Percentiles rank a stretch among this genome's conserved stretches.
phyloP scores from a whole-genome alignment of 805 yeast genomes.

The Pichia membranifaciens region DNA sequence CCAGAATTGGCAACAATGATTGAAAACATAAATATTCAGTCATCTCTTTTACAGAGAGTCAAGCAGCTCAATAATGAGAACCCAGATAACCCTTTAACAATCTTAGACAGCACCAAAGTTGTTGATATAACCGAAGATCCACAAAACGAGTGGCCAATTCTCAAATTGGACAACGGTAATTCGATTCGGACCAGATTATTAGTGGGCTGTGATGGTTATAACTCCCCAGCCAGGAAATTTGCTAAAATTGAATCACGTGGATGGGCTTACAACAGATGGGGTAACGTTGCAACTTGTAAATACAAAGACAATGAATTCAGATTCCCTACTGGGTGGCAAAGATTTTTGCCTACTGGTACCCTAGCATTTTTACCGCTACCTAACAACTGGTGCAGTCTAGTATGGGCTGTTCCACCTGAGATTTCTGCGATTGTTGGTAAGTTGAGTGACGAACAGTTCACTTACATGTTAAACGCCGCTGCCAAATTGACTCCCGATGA shows the following conservation, averaged over 20 bases:
- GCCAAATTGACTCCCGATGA: conserved; percentile 75
- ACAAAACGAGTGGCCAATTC: conserved; percentile 65
- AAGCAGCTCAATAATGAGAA: conserved; percentile 33
- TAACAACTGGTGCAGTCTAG: conserved; percentile 79
- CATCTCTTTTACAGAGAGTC: conserved; percentile 55
- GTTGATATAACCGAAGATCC: conserved; percentile 41
- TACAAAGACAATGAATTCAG: conserved; percentile 67
- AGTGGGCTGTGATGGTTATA: conserved; percentile 94
- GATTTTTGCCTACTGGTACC: conserved; percentile 89
- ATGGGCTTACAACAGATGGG: conserved; percentile 84
- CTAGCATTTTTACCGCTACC: conserved; percentile 88
- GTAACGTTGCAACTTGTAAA: conserved; percentile 86
- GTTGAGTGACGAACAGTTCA: conserved; percentile 56
- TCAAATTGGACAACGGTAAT: conserved; percentile 62
- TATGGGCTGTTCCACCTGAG: conserved; percentile 86
- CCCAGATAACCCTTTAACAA: conserved; percentile 29
- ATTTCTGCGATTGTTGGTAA: conserved; percentile 57
- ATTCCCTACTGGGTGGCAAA: conserved; percentile 76
- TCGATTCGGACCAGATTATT: conserved; percentile 62
- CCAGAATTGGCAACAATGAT: conserved; percentile 75
- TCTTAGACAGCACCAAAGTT: conserved; percentile 66
- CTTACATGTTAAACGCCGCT: conserved; percentile 76
- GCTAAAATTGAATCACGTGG: conserved; percentile 84
- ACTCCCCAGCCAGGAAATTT: conserved; percentile 82
- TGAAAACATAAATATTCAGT: conserved; percentile 80